A percentile compares a stretch with the other conserved stretches of the same genome.
Evolutionary conservation across 352 stramenopile species (phyloP).

Genomic region (Pythium diclinum): DNA sequence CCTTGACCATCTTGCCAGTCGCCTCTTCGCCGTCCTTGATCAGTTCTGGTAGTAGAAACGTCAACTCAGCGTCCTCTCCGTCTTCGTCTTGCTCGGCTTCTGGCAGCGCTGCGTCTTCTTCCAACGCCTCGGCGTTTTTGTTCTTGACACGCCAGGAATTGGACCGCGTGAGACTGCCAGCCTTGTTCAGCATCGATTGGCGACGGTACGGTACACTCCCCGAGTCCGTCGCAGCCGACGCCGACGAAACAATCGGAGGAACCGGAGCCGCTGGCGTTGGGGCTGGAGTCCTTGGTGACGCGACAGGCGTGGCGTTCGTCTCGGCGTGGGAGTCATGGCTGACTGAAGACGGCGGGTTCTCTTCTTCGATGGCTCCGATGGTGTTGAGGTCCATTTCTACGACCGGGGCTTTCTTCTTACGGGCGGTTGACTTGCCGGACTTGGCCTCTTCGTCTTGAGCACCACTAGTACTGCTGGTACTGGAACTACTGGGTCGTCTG

Average conservation of each 20-base stretch:
- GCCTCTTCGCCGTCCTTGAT: slow-evolving; percentile 47
- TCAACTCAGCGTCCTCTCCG: slow-evolving; percentile 29
- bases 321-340: not conserved
- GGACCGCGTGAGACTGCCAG: slow-evolving; percentile 8
- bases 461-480: too few relatives aligned
- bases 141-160: slow-evolving; percentile 22
- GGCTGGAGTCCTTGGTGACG: not conserved
- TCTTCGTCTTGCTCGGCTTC: not conserved
- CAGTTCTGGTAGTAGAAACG: slow-evolving; percentile 48
- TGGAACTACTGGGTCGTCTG: not conserved
- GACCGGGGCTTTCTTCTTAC: slow-evolving; percentile 18
- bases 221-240: not conserved
- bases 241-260: not conserved
- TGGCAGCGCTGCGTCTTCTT: not conserved
- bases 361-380: slow-evolving; percentile 16
- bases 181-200: slow-evolving; percentile 21
- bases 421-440: slow-evolving; percentile 7
- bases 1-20: slow-evolving; percentile 34
- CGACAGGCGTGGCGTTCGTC: not conserved
- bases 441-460: slow-evolving; percentile 9
- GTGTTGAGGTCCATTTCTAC: slow-evolving; percentile 15
- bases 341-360: not conserved
- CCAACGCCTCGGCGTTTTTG: slow-evolving; percentile 11
- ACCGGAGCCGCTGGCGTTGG: not conserved
- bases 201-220: slow-evolving; percentile 9